These are phyloP conservation scores for Geotrichum macrosporum DNA, from an alignment of 1,139 yeast genomes.

Conservation along the genomic window DNA sequence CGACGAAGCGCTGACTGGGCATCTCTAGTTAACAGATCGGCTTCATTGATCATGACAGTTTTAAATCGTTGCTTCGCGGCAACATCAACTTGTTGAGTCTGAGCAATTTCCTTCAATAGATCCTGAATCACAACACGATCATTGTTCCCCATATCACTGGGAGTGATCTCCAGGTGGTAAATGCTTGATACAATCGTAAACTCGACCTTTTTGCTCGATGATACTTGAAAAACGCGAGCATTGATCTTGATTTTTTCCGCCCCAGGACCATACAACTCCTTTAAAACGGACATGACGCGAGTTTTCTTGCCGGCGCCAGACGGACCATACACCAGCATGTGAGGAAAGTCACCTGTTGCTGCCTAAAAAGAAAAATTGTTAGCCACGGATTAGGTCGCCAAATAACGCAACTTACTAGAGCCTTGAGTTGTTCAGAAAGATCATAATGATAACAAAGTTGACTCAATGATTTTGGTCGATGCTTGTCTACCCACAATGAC, in stretches of 20 bases:
- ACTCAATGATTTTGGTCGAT: slow-evolving; percentile 69
- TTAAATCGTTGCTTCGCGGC: slow-evolving; percentile 73
- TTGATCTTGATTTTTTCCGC: slow-evolving; percentile 85
- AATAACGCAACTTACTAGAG: slow-evolving; percentile 39
- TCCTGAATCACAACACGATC: slow-evolving; percentile 95
- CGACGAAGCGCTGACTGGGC: slow-evolving; percentile 97
- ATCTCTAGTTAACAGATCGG: slow-evolving; percentile 85
- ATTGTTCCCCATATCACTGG: slow-evolving; percentile 93
- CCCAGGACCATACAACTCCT: slow-evolving; percentile 76
- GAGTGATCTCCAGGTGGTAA: slow-evolving; percentile 90
- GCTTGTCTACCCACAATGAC: slow-evolving; percentile 97
- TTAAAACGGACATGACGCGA: slow-evolving; percentile 73
- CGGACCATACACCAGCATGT: slow-evolving; percentile 87
- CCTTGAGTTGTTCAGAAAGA: slow-evolving; percentile 58
- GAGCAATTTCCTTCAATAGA: slow-evolving; percentile 87
- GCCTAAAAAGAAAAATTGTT: slow-evolving; percentile 11
- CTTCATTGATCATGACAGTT: slow-evolving; percentile 90
- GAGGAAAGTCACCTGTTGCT: slow-evolving; percentile 86
- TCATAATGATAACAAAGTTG: slow-evolving; percentile 62
- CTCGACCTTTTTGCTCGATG: slow-evolving; percentile 69
- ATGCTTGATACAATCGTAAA: slow-evolving; percentile 88
- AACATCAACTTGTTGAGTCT: slow-evolving; percentile 87
- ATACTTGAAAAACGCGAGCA: slow-evolving; percentile 73
- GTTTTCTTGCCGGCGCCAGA: slow-evolving; percentile 97
- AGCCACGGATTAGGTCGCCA: background rate